Percentiles rank a stretch among this genome's conserved stretches.
Evolutionary conservation across 2,329 filamentous ascomycete genomes (phyloP).

Genomic region (Scedosporium minutisporum): DNA sequence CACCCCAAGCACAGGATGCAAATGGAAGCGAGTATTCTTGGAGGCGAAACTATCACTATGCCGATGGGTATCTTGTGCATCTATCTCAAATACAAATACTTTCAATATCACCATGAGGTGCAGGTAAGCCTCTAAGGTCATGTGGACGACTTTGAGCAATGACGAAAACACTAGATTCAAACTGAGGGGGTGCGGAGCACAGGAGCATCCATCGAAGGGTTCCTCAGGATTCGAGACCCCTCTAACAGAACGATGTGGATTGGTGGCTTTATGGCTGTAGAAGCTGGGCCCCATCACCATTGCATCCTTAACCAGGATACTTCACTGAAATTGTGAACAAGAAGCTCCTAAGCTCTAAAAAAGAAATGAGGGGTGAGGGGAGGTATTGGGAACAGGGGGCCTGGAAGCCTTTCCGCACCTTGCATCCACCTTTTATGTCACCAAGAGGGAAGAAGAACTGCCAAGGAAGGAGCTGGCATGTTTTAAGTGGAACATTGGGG

Average conservation of each 20-base stretch:
- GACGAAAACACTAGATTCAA: neutral
- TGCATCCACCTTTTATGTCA: too few species aligned
- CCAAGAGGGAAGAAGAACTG: too few species aligned
- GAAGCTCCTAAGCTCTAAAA: neutral
- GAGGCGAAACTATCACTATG: neutral
- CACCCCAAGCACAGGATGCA: neutral
- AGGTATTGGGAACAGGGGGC: too few species aligned
- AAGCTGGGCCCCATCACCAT: neutral
- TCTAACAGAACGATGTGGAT: neutral
- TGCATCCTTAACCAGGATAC: neutral
- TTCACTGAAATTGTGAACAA: neutral
- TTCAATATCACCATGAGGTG: neutral
- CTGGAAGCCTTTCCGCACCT: too few species aligned
- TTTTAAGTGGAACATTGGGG: too few species aligned
- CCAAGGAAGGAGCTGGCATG: too few species aligned
- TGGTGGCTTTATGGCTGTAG: neutral
- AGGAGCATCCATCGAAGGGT: neutral
- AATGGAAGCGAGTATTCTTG: neutral
- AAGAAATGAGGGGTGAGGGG: neutral
- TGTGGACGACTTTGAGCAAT: neutral
- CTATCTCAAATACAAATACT: neutral
- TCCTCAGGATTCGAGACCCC: neutral
- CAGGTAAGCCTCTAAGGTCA: neutral
- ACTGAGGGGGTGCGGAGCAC: neutral
- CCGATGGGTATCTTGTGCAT: neutral